Percentiles rank a stretch among this genome's conserved stretches.
Conservation (phyloP, 805 yeast genomes). For the Zygotorulaspora sp. region DNA sequence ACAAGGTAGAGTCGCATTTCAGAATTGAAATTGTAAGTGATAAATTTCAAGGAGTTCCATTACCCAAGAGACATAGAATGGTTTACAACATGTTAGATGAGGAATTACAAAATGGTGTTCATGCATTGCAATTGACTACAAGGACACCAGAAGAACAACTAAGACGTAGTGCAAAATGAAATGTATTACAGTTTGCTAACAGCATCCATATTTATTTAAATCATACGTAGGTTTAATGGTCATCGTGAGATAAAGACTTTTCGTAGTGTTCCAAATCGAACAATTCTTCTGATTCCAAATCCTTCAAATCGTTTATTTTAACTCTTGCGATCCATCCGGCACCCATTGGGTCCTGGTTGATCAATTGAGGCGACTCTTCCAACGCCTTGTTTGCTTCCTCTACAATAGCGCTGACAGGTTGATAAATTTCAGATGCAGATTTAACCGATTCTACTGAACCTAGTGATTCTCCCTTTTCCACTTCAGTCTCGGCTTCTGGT, state of each 20-base stretch:
- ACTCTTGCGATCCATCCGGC: conserved; percentile 89
- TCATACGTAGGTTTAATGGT: conserved; percentile 20
- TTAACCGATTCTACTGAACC: conserved; percentile 95
- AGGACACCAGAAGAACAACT: conserved; percentile 61
- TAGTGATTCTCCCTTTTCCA: conserved; percentile 71
- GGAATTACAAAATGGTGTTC: conserved; percentile 64
- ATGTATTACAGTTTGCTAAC: not conserved
- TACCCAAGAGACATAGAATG: conserved; percentile 74
- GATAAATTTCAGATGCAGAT: conserved; percentile 86
- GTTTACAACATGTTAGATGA: conserved; percentile 65
- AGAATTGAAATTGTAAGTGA: conserved; percentile 68
- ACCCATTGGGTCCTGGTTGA: conserved; percentile 89
- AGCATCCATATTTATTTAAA: not conserved
- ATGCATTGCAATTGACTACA: conserved; percentile 82
- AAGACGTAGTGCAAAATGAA: conserved; percentile 1
- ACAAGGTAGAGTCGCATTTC: conserved; percentile 78
- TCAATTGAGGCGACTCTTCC: conserved; percentile 66
- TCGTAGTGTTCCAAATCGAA: conserved; percentile 54
- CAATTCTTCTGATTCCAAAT: conserved; percentile 45
- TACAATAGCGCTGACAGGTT: conserved; percentile 78
- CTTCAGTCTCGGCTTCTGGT: conserved; percentile 62
- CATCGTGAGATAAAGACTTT: conserved; percentile 52
- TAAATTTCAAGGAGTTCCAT: conserved; percentile 55
- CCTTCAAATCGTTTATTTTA: conserved; percentile 47
- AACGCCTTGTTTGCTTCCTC: conserved; percentile 64